Evolutionary conservation across 805 yeast species (phyloP).

Genomic region (Dipodascus albidus): DNA sequence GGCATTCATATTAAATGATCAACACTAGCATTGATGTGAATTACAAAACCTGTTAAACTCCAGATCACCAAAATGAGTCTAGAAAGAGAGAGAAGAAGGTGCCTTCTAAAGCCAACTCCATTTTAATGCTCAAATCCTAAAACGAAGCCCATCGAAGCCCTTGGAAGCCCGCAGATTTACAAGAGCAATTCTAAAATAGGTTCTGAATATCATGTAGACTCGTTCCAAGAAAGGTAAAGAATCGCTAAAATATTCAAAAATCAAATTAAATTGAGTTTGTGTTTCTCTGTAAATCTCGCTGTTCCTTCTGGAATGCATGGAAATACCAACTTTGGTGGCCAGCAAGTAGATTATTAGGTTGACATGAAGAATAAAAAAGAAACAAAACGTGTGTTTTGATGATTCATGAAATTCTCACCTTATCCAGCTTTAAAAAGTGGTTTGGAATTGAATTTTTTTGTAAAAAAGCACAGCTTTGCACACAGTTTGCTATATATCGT

Average conservation of each 20-base stretch:
- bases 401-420: too few relatives aligned
- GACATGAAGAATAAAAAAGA: too few relatives aligned
- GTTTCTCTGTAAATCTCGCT: not conserved
- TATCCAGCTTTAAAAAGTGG: too few relatives aligned
- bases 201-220: not conserved
- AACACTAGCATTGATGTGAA: not conserved
- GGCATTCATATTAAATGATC: too few relatives aligned
- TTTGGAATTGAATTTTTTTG: too few relatives aligned
- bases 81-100: not conserved
- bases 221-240: not conserved
- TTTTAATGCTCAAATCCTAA: too few relatives aligned
- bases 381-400: too few relatives aligned
- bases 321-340: too few relatives aligned
- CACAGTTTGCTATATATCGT: too few relatives aligned
- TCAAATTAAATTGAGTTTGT: not conserved
- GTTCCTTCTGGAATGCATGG: not conserved
- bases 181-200: not conserved
- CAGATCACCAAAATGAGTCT: not conserved
- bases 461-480: too few relatives aligned
- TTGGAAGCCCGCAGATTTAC: not conserved
- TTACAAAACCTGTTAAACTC: not conserved
- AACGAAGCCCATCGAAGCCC: not conserved
- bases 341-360: too few relatives aligned
- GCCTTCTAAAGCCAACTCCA: not conserved
- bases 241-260: not conserved